Conservation (phyloP, 495 filamentous ascomycete species). For the Wilcoxina mikolae region DNA sequence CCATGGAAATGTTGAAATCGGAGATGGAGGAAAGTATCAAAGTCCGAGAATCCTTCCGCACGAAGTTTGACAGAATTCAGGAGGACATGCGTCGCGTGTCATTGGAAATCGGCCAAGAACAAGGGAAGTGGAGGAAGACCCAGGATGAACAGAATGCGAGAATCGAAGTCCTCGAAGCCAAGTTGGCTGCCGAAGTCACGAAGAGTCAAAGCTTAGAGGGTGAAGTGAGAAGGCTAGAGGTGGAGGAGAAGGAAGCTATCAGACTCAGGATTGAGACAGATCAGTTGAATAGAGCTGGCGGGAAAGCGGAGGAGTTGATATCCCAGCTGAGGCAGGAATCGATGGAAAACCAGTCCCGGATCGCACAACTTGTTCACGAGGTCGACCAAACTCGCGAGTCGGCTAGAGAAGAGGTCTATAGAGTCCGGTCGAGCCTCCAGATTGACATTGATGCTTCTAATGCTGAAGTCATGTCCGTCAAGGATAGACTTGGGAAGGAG, state of each 20-base stretch:
- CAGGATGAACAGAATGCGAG: constrained; percentile 58
- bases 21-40: constrained; percentile 77
- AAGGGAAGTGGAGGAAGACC: constrained; percentile 54
- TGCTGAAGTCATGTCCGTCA: constrained; percentile 64
- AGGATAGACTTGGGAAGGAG: constrained; percentile 61
- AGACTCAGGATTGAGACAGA: constrained; percentile 70
- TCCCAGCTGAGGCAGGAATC: constrained; percentile 15
- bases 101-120: constrained; percentile 62
- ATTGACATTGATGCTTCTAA: constrained; percentile 66
- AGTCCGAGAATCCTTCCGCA: constrained; percentile 59
- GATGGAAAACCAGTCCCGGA: constrained; percentile 13
- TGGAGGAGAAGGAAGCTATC: constrained; percentile 41
- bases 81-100: constrained; percentile 68
- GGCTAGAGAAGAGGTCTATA: constrained; percentile 59
- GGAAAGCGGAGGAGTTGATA: constrained; percentile 17
- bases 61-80: constrained; percentile 68
- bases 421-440: constrained; percentile 61
- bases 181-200: constrained; percentile 58
- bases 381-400: constrained; percentile 40
- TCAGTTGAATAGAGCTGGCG: constrained; percentile 39
- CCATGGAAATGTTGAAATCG: constrained; percentile 49
- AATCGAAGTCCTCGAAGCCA: constrained; percentile 64
- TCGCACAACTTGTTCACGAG: constrained; percentile 14
- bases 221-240: constrained; percentile 60
- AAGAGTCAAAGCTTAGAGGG: constrained; percentile 64